Evolutionary conservation across 768 basidiomycete species (phyloP), one percentile per base, ranked within the genome.

Genomic region (Pleurotus salmoneostramineus): DNA sequence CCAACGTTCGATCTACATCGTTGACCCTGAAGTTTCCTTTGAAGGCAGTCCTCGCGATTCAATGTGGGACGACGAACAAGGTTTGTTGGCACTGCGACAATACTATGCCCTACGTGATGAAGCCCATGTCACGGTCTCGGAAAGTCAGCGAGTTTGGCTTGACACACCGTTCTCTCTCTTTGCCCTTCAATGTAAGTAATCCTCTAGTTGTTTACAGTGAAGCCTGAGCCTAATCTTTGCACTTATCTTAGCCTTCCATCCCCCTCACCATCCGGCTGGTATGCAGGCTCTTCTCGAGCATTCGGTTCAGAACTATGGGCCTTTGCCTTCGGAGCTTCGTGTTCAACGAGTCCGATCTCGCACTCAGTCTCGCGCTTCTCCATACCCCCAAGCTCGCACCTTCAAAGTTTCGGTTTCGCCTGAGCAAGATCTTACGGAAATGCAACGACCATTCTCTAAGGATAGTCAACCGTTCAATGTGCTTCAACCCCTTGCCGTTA

Each of bases 131-230:
- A 82, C 84, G 0, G 84, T 91, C 4, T 72, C 69, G 1, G 88
- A 90, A 66, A 93, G 90, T 64, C 77, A 82, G 68, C 78, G 75
- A 7, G 61, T 69, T 0, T 91, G 89, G 90, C 48, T 63, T 0
- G 90, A 92, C 63, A 93, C 90, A 0, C 82, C 88, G 0, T 85
- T 88, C 63, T 91, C 89, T 0, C 27, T 84, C n/a, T 90, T 80
- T 50, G 85, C 87, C 5, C 31, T 89, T 43, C 89, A 92, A 71
- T 80, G 90, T 91, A 65, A 72, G 86, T 78, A 10, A 36, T 34
- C 14, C 37, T 40, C 27, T 4, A 6, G 15, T 50, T n/a, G 55
- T 34, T 33, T 3, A 27, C 59, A 8, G 4, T 17, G 45, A n/a
- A 47, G 21, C 27, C 37, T 40, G 37, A 40, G 37, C 21, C 46